These are phyloP conservation scores for Diddensiella santjacobensis DNA, from an alignment of 805 yeast genomes.

Conservation along the genomic window DNA sequence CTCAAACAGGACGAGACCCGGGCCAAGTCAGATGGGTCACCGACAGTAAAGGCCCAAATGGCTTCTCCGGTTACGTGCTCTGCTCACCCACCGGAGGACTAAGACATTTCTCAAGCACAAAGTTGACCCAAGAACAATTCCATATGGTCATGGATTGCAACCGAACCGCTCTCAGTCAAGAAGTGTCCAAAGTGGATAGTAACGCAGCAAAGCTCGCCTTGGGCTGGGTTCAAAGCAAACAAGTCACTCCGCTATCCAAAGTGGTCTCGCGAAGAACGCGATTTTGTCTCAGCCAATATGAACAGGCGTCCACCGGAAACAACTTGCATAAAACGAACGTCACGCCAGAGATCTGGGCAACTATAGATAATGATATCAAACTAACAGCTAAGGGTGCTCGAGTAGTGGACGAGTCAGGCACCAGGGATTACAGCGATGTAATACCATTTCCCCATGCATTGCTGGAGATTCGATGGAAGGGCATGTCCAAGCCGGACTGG, in stretches of 20 bases:
- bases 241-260: slow-evolving; percentile 28
- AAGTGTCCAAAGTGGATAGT: slow-evolving; percentile 11
- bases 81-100: slow-evolving; percentile 39
- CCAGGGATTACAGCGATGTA: background rate
- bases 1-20: slow-evolving; percentile 38
- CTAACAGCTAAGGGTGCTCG: slow-evolving; percentile 12
- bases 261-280: slow-evolving; percentile 28
- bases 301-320: slow-evolving; percentile 9
- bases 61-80: slow-evolving; percentile 23
- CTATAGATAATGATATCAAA: slow-evolving; percentile 31
- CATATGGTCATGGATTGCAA: slow-evolving; percentile 5
- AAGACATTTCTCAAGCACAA: slow-evolving; percentile 29
- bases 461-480: slow-evolving; percentile 46
- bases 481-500: slow-evolving; percentile 34
- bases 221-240: slow-evolving; percentile 34
- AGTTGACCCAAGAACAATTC: slow-evolving; percentile 11
- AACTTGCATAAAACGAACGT: slow-evolving; percentile 3
- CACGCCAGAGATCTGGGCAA: slow-evolving; percentile 34
- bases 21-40: slow-evolving; percentile 34
- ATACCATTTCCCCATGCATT: slow-evolving; percentile 46
- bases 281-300: slow-evolving; percentile 14
- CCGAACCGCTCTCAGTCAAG: slow-evolving; percentile 7
- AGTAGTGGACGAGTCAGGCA: background rate
- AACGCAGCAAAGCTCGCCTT: slow-evolving; percentile 30
- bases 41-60: slow-evolving; percentile 5